phyloP scores from a whole-genome alignment of 768 basidiomycete genomes.

The Agrocybe chaxingu region DNA sequence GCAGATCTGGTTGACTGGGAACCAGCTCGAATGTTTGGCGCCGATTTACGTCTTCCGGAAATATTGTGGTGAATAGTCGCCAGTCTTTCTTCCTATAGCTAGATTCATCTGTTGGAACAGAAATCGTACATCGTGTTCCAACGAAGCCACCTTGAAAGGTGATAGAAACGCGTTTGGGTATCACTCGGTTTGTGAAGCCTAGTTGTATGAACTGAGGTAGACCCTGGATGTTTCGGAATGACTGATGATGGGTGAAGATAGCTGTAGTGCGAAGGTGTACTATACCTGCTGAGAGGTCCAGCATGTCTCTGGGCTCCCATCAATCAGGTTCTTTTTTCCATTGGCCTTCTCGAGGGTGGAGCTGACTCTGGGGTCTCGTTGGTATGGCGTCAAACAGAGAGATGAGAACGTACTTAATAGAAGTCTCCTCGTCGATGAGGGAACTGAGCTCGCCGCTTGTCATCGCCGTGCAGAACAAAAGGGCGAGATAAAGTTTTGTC shows the following conservation, averaged over 20 bases:
- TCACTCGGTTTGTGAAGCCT: conserved; percentile 47
- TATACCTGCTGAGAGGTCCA: conserved; percentile 80
- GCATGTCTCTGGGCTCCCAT: conserved; percentile 74
- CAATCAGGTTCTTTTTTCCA: conserved; percentile 67
- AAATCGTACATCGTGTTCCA: conserved; percentile 59
- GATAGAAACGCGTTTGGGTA: conserved; percentile 52
- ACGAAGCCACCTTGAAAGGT: conserved; percentile 90
- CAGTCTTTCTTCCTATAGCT: conserved; percentile 35
- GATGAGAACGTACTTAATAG: conserved; percentile 44
- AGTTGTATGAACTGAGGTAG: conserved; percentile 75
- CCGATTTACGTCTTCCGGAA: conserved; percentile 79
- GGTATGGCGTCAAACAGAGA: neutral
- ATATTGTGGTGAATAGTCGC: conserved; percentile 52
- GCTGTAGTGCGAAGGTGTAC: neutral
- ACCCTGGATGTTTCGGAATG: conserved; percentile 41
- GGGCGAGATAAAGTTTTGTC: conserved; percentile 3
- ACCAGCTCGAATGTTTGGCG: conserved; percentile 63
- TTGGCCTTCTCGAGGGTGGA: conserved; percentile 74
- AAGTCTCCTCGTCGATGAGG: conserved; percentile 41
- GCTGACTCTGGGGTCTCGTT: conserved; percentile 56
- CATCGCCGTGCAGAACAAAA: conserved; percentile 14
- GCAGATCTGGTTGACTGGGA: conserved; percentile 12
- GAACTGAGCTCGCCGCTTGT: conserved; percentile 26
- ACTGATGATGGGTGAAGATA: neutral
- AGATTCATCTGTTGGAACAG: conserved; percentile 27